These are phyloP conservation scores for Fragaria iinumae DNA, from an alignment of 306 rosid species.

Conservation along the genomic window DNA sequence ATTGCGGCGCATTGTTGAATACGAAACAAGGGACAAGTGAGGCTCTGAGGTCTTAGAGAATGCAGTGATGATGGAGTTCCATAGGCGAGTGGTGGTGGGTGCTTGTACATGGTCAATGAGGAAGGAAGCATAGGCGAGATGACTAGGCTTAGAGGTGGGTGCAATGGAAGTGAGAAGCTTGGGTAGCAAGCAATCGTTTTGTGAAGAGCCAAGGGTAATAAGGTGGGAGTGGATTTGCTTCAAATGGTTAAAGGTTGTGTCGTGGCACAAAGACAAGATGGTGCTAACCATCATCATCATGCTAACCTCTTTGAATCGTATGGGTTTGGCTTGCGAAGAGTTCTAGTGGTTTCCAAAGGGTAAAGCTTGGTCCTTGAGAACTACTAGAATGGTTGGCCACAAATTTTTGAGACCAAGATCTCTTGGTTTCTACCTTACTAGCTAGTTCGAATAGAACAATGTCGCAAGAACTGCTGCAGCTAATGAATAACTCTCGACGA, in stretches of 20 bases:
- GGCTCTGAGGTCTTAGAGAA: constrained; percentile 32
- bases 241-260: background rate
- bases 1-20: constrained; percentile 39
- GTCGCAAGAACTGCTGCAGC: background rate
- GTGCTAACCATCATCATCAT: background rate
- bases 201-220: constrained; percentile 1
- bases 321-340: background rate
- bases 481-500: background rate
- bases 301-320: background rate
- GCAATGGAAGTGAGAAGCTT: constrained; percentile 1
- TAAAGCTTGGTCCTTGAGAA: background rate
- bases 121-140: constrained; percentile 36
- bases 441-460: background rate
- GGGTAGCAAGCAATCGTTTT: constrained; percentile 4
- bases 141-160: background rate
- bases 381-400: background rate
- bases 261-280: background rate
- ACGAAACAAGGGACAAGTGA: constrained; percentile 35
- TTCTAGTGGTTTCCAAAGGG: background rate
- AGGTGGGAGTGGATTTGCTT: constrained; percentile 12
- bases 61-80: constrained; percentile 57
- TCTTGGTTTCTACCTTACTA: background rate
- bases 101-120: constrained; percentile 38
- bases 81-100: constrained; percentile 48
- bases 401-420: background rate